phyloP scores from a whole-genome alignment of 2,329 filamentous ascomycete species.

The Pseudocercospora macadamiae region DNA sequence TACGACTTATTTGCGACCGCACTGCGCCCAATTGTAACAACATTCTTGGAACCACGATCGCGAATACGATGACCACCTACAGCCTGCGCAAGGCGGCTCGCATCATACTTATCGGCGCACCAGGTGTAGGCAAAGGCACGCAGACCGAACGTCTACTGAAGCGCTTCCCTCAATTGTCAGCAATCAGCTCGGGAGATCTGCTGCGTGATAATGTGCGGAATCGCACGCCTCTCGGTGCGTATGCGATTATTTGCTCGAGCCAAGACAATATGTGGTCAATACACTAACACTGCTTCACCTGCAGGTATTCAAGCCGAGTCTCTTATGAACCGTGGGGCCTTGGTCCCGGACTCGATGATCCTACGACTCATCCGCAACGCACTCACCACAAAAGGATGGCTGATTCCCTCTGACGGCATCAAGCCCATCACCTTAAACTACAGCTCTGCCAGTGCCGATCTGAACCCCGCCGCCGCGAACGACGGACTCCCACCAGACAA shows the following conservation, averaged over 20 bases:
- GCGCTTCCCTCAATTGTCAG: slow-evolving; percentile 83
- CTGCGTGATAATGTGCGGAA: slow-evolving; percentile 90
- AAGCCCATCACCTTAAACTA: slow-evolving; percentile 51
- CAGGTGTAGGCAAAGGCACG: slow-evolving; percentile 93
- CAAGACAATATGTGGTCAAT: neutral
- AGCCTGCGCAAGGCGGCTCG: slow-evolving; percentile 70
- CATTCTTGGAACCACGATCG: neutral
- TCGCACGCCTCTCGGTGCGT: slow-evolving; percentile 78
- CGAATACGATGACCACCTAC: slow-evolving; percentile 31
- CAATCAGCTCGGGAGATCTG: slow-evolving; percentile 92
- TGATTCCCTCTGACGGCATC: slow-evolving; percentile 50
- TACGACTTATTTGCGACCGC: neutral
- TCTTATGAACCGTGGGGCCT: slow-evolving; percentile 81
- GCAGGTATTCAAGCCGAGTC: slow-evolving; percentile 89
- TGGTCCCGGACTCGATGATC: slow-evolving; percentile 93
- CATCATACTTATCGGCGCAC: slow-evolving; percentile 91
- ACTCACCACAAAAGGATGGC: slow-evolving; percentile 82
- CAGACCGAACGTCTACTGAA: slow-evolving; percentile 87
- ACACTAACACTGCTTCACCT: neutral
- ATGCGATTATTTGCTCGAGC: neutral
- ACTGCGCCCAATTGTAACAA: neutral
- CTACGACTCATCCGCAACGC: slow-evolving; percentile 90
- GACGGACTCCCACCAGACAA: slow-evolving; percentile 33
- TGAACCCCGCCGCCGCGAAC: slow-evolving; percentile 25
- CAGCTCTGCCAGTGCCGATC: slow-evolving; percentile 35